Conservation (phyloP, 805 yeast genomes). For the Candida palmyrensis region DNA sequence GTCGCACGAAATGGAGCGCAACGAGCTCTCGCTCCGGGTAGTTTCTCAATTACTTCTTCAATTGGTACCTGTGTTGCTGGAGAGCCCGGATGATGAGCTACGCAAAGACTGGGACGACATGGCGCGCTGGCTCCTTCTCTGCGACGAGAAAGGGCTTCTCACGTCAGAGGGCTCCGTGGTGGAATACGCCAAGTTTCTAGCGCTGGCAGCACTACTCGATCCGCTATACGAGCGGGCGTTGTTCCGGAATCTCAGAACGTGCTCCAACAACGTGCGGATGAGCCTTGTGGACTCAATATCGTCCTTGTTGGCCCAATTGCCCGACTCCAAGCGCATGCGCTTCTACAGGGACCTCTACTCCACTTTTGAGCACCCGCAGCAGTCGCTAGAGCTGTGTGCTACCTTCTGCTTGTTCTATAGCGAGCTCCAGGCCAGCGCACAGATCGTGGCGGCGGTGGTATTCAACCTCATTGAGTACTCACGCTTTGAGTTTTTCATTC, state of each 20-base stretch:
- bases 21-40: slow-evolving; percentile 32
- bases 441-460: slow-evolving; percentile 27
- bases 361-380: slow-evolving; percentile 30
- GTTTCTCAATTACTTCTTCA: slow-evolving; percentile 24
- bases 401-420: slow-evolving; percentile 36
- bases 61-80: slow-evolving; percentile 23
- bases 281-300: slow-evolving; percentile 5
- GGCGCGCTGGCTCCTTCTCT: slow-evolving; percentile 36
- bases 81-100: slow-evolving; percentile 14
- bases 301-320: slow-evolving; percentile 7
- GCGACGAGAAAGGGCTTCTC: slow-evolving; percentile 37
- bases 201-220: slow-evolving; percentile 11
- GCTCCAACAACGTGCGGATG: slow-evolving; percentile 6
- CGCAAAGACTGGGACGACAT: slow-evolving; percentile 45
- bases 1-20: slow-evolving; percentile 28
- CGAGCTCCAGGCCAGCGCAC: slow-evolving; percentile 13
- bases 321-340: slow-evolving; percentile 14
- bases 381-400: slow-evolving; percentile 31
- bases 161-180: slow-evolving; percentile 29
- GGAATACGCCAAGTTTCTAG: slow-evolving; percentile 26
- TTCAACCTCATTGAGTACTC: slow-evolving; percentile 41
- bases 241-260: slow-evolving; percentile 11
- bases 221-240: slow-evolving; percentile 9
- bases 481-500: slow-evolving; percentile 20
- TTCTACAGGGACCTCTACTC: slow-evolving; percentile 24